A percentile compares a stretch with the other conserved stretches of the same genome.
These are phyloP conservation scores for Solanum arcanum DNA, from an alignment of 257 asterid genomes.

Conservation along the genomic window DNA sequence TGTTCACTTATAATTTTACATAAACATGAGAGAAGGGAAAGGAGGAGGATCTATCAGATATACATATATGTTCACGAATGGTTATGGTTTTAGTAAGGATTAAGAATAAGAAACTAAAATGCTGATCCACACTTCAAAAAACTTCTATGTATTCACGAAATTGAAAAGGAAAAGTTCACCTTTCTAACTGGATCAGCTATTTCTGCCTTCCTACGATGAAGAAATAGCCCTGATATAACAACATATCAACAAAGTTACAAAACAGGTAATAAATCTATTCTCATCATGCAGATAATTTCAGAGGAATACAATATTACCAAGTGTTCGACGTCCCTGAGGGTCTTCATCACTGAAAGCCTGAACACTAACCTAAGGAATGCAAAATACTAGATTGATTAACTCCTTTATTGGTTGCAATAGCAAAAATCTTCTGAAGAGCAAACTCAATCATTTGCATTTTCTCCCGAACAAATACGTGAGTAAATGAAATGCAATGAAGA, in stretches of 20 bases:
- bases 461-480: background rate
- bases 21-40: background rate
- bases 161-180: constrained; percentile 28
- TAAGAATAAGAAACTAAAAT: background rate
- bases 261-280: background rate
- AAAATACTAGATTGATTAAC: constrained; percentile 7
- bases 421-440: background rate
- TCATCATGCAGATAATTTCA: background rate
- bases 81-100: background rate
- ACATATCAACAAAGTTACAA: background rate
- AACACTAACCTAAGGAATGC: constrained; percentile 60
- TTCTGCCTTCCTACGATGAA: constrained; percentile 96
- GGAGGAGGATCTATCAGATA: background rate
- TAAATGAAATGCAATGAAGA: background rate
- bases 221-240: constrained; percentile 68
- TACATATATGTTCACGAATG: background rate
- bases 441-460: background rate
- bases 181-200: constrained; percentile 60
- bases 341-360: constrained; percentile 98
- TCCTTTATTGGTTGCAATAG: background rate
- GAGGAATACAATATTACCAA: constrained; percentile 36
- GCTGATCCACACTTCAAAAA: background rate
- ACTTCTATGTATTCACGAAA: background rate
- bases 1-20: background rate
- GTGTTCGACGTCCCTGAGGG: constrained; percentile 96